Evolutionary conservation across 139 green algal species (phyloP).

Genomic region (Dunaliella sp.): DNA sequence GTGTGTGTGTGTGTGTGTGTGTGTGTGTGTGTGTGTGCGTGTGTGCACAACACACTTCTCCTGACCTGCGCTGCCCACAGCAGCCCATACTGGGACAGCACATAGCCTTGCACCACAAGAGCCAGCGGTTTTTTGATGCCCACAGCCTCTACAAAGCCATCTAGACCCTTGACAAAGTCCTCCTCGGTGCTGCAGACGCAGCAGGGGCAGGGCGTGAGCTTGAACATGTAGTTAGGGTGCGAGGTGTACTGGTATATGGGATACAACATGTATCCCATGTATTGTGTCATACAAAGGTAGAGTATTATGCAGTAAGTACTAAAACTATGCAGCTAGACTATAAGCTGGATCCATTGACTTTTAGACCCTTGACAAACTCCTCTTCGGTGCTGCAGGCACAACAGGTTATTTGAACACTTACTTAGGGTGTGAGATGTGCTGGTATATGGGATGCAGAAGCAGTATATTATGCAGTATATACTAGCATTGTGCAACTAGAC

Average conservation of each 20-base stretch:
- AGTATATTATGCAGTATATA: no score
- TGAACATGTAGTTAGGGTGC: no score
- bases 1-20: no score
- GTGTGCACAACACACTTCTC: no score
- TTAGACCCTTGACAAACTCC: slow-evolving; percentile 46
- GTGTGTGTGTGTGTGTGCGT: no score
- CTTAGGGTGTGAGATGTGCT: no score
- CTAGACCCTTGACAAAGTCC: slow-evolving; percentile 46
- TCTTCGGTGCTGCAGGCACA: slow-evolving; percentile 31
- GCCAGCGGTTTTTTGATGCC: slow-evolving; percentile 53
- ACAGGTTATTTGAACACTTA: no score
- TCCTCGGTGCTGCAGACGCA: slow-evolving; percentile 21
- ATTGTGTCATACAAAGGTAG: neutral
- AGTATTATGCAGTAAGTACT: neutral
- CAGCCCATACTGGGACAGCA: slow-evolving; percentile 71
- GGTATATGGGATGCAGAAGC: no score
- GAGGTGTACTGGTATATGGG: no score
- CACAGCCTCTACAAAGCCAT: slow-evolving; percentile 43
- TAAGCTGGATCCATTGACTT: neutral
- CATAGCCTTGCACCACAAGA: slow-evolving; percentile 60
- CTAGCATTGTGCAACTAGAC: no score
- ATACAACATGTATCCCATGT: neutral
- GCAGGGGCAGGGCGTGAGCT: neutral
- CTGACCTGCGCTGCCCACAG: slow-evolving; percentile 53
- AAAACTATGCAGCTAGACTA: neutral